Evolutionary conservation across 106 monocot species (phyloP).

Genomic region (Dendrobium officinale): DNA sequence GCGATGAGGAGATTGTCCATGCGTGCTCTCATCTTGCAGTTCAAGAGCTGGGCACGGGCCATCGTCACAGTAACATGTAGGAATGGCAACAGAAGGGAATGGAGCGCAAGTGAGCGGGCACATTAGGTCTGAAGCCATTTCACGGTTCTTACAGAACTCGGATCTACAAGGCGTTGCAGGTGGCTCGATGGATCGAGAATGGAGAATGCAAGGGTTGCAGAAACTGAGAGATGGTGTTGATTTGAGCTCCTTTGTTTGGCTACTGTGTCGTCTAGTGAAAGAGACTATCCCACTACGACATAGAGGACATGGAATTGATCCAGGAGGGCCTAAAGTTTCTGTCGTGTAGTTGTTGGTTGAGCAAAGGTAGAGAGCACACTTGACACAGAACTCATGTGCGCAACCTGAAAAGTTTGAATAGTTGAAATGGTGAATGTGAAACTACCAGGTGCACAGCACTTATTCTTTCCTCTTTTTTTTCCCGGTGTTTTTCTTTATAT

Average conservation of each 20-base stretch:
- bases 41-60: conserved; percentile 29
- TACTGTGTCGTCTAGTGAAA: conserved; percentile 41
- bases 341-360: conserved; percentile 48
- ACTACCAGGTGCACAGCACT: no score
- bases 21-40: neutral
- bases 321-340: conserved; percentile 48
- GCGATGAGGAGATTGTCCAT: conserved; percentile 15
- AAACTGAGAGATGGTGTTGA: conserved; percentile 42
- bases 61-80: conserved; percentile 40
- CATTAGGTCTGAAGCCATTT: conserved; percentile 37
- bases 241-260: conserved; percentile 40
- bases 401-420: conserved; percentile 49
- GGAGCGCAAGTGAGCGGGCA: conserved; percentile 76
- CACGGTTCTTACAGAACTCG: conserved; percentile 37
- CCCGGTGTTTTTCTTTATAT: no score
- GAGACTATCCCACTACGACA: conserved; percentile 77
- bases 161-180: conserved; percentile 16
- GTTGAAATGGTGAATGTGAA: no score
- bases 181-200: conserved; percentile 18
- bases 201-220: conserved; percentile 75
- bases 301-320: conserved; percentile 87
- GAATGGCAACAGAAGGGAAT: conserved; percentile 58
- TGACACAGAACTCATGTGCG: conserved; percentile 74
- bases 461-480: no score
- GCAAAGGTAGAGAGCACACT: conserved; percentile 82